These are phyloP conservation scores for Bipolaris cookei DNA, from an alignment of 2,329 filamentous ascomycete genomes.

Conservation along the genomic window DNA sequence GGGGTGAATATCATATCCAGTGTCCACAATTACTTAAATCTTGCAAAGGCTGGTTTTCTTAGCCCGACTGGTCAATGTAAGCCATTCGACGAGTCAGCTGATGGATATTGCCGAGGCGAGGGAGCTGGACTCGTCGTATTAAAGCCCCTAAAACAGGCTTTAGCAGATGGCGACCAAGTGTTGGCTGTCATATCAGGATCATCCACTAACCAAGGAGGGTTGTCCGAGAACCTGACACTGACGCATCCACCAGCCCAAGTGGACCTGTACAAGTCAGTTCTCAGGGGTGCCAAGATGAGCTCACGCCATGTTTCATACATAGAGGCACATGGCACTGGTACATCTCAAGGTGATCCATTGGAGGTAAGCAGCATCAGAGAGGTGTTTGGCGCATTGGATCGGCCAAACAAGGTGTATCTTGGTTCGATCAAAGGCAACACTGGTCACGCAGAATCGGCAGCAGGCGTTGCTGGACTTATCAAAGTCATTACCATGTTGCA, in stretches of 20 bases:
- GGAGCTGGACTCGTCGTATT: slow-evolving; percentile 30
- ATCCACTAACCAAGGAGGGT: slow-evolving; percentile 39
- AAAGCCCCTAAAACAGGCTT: slow-evolving; percentile 35
- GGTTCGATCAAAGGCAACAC: slow-evolving; percentile 42
- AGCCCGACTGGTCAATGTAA: slow-evolving; percentile 4
- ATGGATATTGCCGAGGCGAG: slow-evolving; percentile 7
- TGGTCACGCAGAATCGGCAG: slow-evolving; percentile 45
- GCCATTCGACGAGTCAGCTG: neutral
- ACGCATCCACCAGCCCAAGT: slow-evolving; percentile 31
- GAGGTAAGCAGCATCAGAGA: slow-evolving; percentile 29
- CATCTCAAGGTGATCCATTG: slow-evolving; percentile 33
- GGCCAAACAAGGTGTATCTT: slow-evolving; percentile 24
- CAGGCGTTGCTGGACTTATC: slow-evolving; percentile 39
- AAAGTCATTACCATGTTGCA: slow-evolving; percentile 40
- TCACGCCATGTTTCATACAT: slow-evolving; percentile 38
- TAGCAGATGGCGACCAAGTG: slow-evolving; percentile 38
- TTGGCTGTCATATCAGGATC: slow-evolving; percentile 37
- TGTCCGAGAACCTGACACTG: slow-evolving; percentile 28
- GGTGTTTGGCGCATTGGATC: slow-evolving; percentile 11
- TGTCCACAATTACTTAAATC: neutral
- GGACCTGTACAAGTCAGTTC: slow-evolving; percentile 23
- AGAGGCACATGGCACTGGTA: slow-evolving; percentile 43
- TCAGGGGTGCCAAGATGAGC: slow-evolving; percentile 33
- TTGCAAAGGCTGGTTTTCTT: slow-evolving; percentile 3
- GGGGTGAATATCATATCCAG: slow-evolving; percentile 27